phyloP scores from a whole-genome alignment of 495 filamentous ascomycete species.

The Penicillium cataractarum region DNA sequence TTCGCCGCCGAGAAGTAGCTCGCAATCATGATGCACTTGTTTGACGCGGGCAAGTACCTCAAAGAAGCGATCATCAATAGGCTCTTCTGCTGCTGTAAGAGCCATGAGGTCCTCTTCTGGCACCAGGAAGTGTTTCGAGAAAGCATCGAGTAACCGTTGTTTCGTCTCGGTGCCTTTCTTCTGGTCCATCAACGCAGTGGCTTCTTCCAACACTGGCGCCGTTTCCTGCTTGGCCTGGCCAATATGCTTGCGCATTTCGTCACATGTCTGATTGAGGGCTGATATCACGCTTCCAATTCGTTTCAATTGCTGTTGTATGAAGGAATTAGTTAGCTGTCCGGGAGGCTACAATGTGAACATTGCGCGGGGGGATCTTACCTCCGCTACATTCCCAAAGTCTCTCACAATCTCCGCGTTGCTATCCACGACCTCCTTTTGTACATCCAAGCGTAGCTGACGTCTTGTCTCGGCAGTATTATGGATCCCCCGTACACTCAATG shows the following conservation, averaged over 20 bases:
- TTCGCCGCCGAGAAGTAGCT: slow-evolving; percentile 85
- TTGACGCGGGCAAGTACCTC: slow-evolving; percentile 77
- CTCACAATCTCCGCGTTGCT: slow-evolving; percentile 89
- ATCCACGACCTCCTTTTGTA: slow-evolving; percentile 91
- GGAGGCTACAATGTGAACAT: neutral
- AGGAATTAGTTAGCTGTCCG: slow-evolving; percentile 17
- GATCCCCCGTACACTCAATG: slow-evolving; percentile 71
- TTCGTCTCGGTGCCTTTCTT: slow-evolving; percentile 82
- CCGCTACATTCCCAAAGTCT: slow-evolving; percentile 89
- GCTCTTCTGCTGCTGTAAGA: slow-evolving; percentile 75
- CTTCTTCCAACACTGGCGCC: slow-evolving; percentile 76
- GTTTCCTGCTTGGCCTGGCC: slow-evolving; percentile 74
- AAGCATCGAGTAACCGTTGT: slow-evolving; percentile 78
- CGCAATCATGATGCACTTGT: slow-evolving; percentile 83
- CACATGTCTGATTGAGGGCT: slow-evolving; percentile 77
- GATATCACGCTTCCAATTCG: slow-evolving; percentile 79
- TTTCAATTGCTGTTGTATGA: slow-evolving; percentile 70
- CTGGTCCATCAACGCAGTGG: slow-evolving; percentile 71
- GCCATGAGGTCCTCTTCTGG: slow-evolving; percentile 74
- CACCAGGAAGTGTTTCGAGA: slow-evolving; percentile 82
- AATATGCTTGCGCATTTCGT: slow-evolving; percentile 79
- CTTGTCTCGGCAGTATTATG: slow-evolving; percentile 80
- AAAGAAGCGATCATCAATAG: slow-evolving; percentile 89
- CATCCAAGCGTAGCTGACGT: slow-evolving; percentile 76
- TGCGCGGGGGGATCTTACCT: slow-evolving; percentile 56